phyloP scores from a whole-genome alignment of 164 flowering plant genomes.

The Macadamia tetraphylla region DNA sequence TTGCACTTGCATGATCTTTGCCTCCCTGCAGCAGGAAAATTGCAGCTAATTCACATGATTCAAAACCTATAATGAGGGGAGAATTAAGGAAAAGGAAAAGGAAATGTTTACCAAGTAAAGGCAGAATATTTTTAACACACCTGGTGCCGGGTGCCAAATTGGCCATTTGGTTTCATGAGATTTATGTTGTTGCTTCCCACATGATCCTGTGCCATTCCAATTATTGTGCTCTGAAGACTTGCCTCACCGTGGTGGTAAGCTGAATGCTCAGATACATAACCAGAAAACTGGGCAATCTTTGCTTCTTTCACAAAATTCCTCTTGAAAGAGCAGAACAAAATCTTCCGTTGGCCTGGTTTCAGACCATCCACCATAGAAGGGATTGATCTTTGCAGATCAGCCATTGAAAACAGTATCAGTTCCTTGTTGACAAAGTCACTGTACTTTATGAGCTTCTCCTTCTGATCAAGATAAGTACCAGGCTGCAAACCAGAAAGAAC shows the following conservation, averaged over 20 bases:
- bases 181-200: constrained; percentile 94
- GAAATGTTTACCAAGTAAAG: not conserved
- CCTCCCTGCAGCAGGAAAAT: constrained; percentile 64
- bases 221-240: constrained; percentile 76
- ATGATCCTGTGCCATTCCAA: constrained; percentile 92
- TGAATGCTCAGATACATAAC: constrained; percentile 87
- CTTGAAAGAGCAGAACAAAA: constrained; percentile 87
- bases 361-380: constrained; percentile 97
- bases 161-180: constrained; percentile 72
- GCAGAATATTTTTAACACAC: constrained; percentile 18
- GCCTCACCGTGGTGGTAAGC: constrained; percentile 97
- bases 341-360: constrained; percentile 96
- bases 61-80: too few relatives aligned
- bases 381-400: constrained; percentile 90
- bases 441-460: constrained; percentile 56
- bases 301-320: constrained; percentile 63
- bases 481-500: constrained; percentile 44
- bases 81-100: not conserved
- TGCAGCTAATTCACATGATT: too few relatives aligned
- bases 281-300: constrained; percentile 82
- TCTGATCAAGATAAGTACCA: constrained; percentile 77
- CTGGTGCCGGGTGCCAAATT: constrained; percentile 79
- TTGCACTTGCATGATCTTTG: constrained; percentile 93
- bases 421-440: constrained; percentile 94
- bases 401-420: constrained; percentile 82